Base-by-base conservation (phyloP, 1,284 basidiomycete genomes). In the Mrakiaceae sp. region DNA sequence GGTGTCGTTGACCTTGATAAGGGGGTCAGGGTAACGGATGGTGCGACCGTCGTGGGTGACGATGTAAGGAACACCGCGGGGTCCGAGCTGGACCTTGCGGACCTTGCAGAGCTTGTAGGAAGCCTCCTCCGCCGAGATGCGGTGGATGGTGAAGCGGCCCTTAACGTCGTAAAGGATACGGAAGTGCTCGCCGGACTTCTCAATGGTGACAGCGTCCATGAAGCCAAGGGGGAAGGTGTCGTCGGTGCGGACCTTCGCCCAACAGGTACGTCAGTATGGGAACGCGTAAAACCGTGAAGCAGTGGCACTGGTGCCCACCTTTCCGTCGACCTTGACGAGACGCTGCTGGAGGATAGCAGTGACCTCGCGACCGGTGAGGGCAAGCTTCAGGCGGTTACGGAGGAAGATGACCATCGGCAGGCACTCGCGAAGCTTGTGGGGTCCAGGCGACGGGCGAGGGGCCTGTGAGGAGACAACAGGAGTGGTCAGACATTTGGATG, bases 31-130 rank as follows among this genome's bases (percentile, higher is more conserved):
- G 83, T 98, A 99, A 72, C 95, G 95, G 81, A 99, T 96, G 71
- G 95, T 99, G 76, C 95, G 92, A 68, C 96, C 95, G 76, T 99
- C 96, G 82, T 99, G 95, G 73, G 95, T 98, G 79, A 98, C 90
- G 72, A 99, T 82, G 82, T 94, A 87, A 66, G 95, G 96, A 64
- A 98, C 94, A 75, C 93, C 93, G 77, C 90, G 89, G 72, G 86
- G 84, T 70, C 96, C 95, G 72, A 98, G 81, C 71, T 92, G 90
- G 63, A 93, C 87, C 75, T 87, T 88, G 78, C 85, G 86, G 72
- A 99, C 95, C 80, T 98, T 98, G 78, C 90, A 84, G 75, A 99
- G 92, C 81, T 99, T 99, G 87, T 95, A 99, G 73, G 83, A 81
- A 62, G 95, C 92, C 80, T 99, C 95, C 81, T 98, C 96, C 62